Conservation (phyloP, 768 basidiomycete genomes). For the Suillus ampliporus region DNA sequence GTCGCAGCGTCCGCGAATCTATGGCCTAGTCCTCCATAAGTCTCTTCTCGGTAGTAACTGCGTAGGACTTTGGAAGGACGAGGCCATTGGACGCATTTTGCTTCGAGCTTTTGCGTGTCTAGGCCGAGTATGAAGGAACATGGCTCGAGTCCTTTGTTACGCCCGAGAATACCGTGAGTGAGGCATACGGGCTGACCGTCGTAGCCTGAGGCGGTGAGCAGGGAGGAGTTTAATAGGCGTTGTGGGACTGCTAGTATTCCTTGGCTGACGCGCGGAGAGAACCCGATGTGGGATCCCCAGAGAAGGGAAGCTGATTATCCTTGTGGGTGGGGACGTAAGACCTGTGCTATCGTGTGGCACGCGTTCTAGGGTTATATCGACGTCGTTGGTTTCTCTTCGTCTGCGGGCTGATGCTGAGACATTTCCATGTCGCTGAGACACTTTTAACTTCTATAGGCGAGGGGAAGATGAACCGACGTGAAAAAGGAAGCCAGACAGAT, state of each 20-base stretch:
- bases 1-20: slow-evolving; percentile 1
- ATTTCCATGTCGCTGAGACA: neutral
- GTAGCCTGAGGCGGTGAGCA: slow-evolving; percentile 4
- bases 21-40: neutral
- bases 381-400: neutral
- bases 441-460: too few species aligned
- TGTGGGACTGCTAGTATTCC: slow-evolving; percentile 2
- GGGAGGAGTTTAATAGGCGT: slow-evolving; percentile 2
- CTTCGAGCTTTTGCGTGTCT: neutral
- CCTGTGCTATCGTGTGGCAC: slow-evolving; percentile 4
- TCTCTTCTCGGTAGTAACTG: slow-evolving; percentile 2
- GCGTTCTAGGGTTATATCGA: neutral
- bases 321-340: slow-evolving; percentile 1
- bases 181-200: slow-evolving; percentile 5
- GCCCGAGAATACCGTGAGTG: slow-evolving; percentile 6
- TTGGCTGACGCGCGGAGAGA: slow-evolving; percentile 9
- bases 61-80: slow-evolving; percentile 5
- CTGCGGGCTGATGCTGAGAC: neutral
- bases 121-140: neutral
- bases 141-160: slow-evolving; percentile 4
- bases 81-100: slow-evolving; percentile 8
- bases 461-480: too few species aligned
- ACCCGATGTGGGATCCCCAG: slow-evolving; percentile 5
- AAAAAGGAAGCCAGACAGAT: too few species aligned
- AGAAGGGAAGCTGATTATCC: neutral